Base-by-base conservation (phyloP, 2,329 filamentous ascomycete species). In the Colletotrichum theobromicola region DNA sequence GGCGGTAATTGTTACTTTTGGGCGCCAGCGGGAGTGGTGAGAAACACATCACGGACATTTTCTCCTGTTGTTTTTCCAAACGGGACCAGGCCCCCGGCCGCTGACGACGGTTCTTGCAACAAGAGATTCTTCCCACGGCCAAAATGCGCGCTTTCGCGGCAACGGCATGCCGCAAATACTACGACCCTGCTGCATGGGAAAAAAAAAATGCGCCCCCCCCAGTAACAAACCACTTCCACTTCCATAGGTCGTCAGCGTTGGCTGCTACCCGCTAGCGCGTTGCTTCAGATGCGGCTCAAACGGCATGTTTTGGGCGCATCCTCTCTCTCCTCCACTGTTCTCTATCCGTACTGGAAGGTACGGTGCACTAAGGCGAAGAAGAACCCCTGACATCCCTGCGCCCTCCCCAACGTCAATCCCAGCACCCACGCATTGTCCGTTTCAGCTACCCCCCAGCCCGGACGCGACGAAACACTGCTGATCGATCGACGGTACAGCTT, bases 201-300 rank as follows among this genome's bases (percentile, higher is more conserved):
- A 18, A 18, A 10, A 42, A 46, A 16, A 16, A 7, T 18, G 37
- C 37, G 18, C 37, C 32, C 37, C 42, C 18, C 37, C 42, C 18
- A 12, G 42, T 46, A 46, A 21, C 10, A 46, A n/a, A n/a, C n/a
- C n/a, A n/a, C n/a, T n/a, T n/a, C n/a, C n/a, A n/a, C n/a, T n/a
- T n/a, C n/a, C n/a, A n/a, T n/a, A n/a, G n/a, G n/a, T n/a, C n/a
- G n/a, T n/a, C n/a, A n/a, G n/a, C n/a, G n/a, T n/a, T n/a, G n/a
- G n/a, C 13, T 13, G 28, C 26, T 60, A 32, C 34, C 13, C 24
- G 24, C 15, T 66, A 50, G 32, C 62, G 42, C 42, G 42, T 60
- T 60, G 67, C 68, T 28, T 74, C 72, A 74, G 55, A 62, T 74
- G 72, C 62, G 72, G 72, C 72, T 74, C 72, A 72, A 74, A 67